Conservation (phyloP, 2,329 filamentous ascomycete species). For the Cercospora beticola region DNA sequence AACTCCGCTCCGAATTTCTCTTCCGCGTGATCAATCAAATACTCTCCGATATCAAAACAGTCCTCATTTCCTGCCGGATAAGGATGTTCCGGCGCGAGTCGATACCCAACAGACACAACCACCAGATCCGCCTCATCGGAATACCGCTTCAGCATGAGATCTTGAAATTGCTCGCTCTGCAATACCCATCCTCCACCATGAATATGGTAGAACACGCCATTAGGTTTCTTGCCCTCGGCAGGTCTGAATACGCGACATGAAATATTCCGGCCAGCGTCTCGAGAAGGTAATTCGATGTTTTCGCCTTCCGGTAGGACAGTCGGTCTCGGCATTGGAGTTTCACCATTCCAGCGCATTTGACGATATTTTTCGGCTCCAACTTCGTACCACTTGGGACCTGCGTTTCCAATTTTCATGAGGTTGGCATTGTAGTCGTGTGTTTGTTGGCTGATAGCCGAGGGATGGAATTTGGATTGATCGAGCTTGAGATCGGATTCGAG, state of each 20-base stretch:
- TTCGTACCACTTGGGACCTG: constrained; percentile 54
- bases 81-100: constrained; percentile 60
- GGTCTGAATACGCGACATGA: constrained; percentile 55
- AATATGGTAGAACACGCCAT: constrained; percentile 53
- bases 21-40: constrained; percentile 51
- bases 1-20: constrained; percentile 44
- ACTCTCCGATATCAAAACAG: constrained; percentile 57
- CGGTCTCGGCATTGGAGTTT: constrained; percentile 48
- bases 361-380: constrained; percentile 57
- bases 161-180: constrained; percentile 46
- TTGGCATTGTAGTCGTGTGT: constrained; percentile 48
- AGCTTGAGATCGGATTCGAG: constrained; percentile 28
- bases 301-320: constrained; percentile 48
- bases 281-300: constrained; percentile 52
- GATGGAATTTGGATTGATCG: constrained; percentile 47
- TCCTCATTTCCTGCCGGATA: constrained; percentile 58
- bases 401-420: constrained; percentile 45
- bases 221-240: constrained; percentile 39
- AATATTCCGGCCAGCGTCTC: constrained; percentile 53
- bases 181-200: constrained; percentile 54
- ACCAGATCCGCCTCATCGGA: constrained; percentile 52
- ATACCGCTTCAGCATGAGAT: constrained; percentile 50
- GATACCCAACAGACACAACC: constrained; percentile 58
- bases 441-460: constrained; percentile 41
- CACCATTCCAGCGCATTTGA: constrained; percentile 54